Conservation (phyloP, 106 monocot species). For the Acorus calamus region DNA sequence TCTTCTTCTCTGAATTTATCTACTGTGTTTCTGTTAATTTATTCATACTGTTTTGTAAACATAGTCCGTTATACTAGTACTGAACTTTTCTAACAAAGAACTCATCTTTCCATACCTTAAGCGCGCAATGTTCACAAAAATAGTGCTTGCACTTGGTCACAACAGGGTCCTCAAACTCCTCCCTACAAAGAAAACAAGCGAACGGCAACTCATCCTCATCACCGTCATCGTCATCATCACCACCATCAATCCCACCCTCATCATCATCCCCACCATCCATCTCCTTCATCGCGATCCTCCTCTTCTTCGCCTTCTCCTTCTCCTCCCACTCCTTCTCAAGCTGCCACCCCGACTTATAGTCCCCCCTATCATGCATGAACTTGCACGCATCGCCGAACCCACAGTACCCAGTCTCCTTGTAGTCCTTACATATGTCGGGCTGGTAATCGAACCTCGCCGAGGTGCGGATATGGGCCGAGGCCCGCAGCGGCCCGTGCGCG, state of each 20-base stretch:
- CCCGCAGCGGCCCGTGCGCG: conserved; percentile 82
- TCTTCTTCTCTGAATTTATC: no score
- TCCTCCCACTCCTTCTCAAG: conserved; percentile 89
- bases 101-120: conserved; percentile 41
- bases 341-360: conserved; percentile 98
- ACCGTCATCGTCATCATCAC: conserved; percentile 35
- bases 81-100: no score
- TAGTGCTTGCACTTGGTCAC: conserved; percentile 96
- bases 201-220: conserved; percentile 70
- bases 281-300: conserved; percentile 40
- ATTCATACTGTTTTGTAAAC: no score
- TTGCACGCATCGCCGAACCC: conserved; percentile 95
- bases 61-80: no score
- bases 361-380: conserved; percentile 98
- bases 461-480: conserved; percentile 70
- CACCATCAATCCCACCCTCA: conserved; percentile 9
- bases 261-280: conserved; percentile 26
- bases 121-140: conserved; percentile 95
- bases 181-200: conserved; percentile 69
- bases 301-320: conserved; percentile 65
- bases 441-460: conserved; percentile 95
- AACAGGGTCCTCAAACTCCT: conserved; percentile 81
- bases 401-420: conserved; percentile 98
- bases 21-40: no score
- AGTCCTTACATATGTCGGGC: conserved; percentile 98